These are phyloP conservation scores for Coemansia brasiliensis DNA, from an alignment of 192 early-diverging fungal species.

Conservation along the genomic window DNA sequence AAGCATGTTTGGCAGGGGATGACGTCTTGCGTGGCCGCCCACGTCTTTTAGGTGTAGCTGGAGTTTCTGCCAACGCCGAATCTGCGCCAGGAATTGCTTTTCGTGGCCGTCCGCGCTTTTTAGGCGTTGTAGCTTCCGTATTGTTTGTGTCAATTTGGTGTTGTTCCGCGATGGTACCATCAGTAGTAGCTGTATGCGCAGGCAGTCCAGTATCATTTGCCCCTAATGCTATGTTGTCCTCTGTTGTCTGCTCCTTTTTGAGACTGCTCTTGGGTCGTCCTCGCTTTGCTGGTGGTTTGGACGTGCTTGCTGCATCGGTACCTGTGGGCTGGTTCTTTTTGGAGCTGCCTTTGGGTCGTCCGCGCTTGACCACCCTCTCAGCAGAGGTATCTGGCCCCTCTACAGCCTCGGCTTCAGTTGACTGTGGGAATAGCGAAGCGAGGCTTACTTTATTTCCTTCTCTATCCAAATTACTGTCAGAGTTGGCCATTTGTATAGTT, in stretches of 20 bases:
- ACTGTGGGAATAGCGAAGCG: too few species aligned
- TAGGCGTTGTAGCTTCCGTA: not conserved
- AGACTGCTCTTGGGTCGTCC: conserved; percentile 4
- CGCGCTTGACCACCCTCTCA: not conserved
- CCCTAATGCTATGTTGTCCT: not conserved
- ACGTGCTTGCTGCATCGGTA: not conserved
- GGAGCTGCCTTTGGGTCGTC: not conserved
- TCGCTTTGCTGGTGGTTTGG: not conserved
- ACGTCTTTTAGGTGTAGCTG: conserved; percentile 1
- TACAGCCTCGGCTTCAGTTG: too few species aligned
- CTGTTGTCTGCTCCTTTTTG: not conserved
- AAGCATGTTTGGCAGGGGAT: not conserved
- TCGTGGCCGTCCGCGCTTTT: conserved; percentile 14
- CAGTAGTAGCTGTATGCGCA: not conserved
- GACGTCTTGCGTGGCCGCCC: conserved; percentile 7
- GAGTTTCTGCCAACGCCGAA: not conserved
- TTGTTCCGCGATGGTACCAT: not conserved
- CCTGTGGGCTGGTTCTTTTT: not conserved
- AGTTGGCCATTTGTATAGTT: too few species aligned
- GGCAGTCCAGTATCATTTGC: not conserved
- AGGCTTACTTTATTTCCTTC: too few species aligned
- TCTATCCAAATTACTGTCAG: too few species aligned
- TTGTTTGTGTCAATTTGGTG: not conserved
- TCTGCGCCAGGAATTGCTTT: too few species aligned
- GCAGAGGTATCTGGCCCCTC: too few species aligned